Base-by-base conservation (phyloP, 345 rosid genomes). In the Lepidium sativum region DNA sequence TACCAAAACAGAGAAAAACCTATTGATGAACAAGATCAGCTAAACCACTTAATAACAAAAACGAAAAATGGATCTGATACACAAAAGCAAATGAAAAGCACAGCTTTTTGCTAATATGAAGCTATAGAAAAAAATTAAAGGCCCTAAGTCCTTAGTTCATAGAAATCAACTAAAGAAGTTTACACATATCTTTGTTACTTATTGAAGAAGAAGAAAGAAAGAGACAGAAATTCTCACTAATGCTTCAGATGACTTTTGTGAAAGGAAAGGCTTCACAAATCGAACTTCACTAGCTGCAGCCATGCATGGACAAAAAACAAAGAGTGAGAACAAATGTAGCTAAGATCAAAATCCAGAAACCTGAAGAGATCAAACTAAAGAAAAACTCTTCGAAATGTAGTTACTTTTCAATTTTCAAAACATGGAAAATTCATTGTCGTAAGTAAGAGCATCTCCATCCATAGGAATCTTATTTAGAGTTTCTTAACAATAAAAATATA, bases 231-330 rank as follows among this genome's bases (percentile, higher is more conserved):
- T 17, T 27, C 69, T 51, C 56, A 52, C 41, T 5, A 52, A 40
- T 29, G 60, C 29, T 52, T 17, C 20, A 42, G 54, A 54, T 11
- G 62, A 66, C 1, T 9, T 41, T 6, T 43, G 9, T 32, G 54
- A 60, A 60, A 21, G 12, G 60, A 50, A 69, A 41, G 20, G 27
- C 44, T 32, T 50, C 13, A 69, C 1, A 40, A 69, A 68, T 38
- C 11, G 27, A 9, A 20, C 65, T 20, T 29, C 58, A 39, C 7
- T 18, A 39, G 18, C 20, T n/a, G 6, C 59, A 39, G 50, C 52
- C 72, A 68, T 68, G 34, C 72, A 68, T 68, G 34, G 42, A 2
- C 6, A 6, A 1, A 27, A 27, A 4, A 27, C 2, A 56, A 25
- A 44, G 45, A 54, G 17, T 20, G 16, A 38, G 11, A 12, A 25